Percentiles rank a stretch among this genome's conserved stretches.
Evolutionary conservation across 139 green algal genomes (phyloP).

Genomic region (Coelastrella sp.): DNA sequence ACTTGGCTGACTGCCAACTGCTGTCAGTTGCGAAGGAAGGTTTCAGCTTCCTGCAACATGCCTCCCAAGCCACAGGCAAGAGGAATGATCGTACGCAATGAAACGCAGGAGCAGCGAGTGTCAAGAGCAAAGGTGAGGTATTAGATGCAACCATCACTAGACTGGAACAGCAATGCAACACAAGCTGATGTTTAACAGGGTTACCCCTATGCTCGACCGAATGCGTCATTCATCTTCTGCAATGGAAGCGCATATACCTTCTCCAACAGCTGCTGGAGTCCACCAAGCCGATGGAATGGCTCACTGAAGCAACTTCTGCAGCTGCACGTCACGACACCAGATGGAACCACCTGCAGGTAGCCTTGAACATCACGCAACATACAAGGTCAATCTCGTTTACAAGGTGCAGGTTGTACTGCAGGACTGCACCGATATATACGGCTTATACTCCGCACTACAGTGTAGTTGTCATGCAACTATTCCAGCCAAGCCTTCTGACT

Average conservation of each 20-base stretch:
- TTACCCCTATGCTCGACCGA: slow-evolving; percentile 70
- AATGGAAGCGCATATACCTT: slow-evolving; percentile 58
- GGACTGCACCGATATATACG: too few relatives aligned
- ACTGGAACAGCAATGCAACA: neutral
- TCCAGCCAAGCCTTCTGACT: too few relatives aligned
- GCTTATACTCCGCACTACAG: too few relatives aligned
- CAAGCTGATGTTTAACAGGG: slow-evolving; percentile 37
- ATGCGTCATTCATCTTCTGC: slow-evolving; percentile 65
- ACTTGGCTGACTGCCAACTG: neutral
- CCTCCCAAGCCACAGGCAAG: neutral
- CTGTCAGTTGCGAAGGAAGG: neutral
- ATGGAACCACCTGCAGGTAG: slow-evolving; percentile 20
- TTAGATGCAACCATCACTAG: neutral
- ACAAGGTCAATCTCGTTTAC: too few relatives aligned
- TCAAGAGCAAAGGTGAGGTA: slow-evolving; percentile 16
- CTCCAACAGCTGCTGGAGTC: slow-evolving; percentile 51
- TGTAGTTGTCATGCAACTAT: too few relatives aligned
- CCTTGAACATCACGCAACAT: neutral
- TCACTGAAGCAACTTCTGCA: neutral
- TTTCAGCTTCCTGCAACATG: neutral
- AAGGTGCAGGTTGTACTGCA: too few relatives aligned
- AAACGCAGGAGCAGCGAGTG: neutral
- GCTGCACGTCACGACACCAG: slow-evolving; percentile 17
- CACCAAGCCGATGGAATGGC: slow-evolving; percentile 15
- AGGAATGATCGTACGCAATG: slow-evolving; percentile 24